These are phyloP conservation scores for Elaeis guineensis DNA, from an alignment of 176 grass and related monocot species.

Conservation along the genomic window DNA sequence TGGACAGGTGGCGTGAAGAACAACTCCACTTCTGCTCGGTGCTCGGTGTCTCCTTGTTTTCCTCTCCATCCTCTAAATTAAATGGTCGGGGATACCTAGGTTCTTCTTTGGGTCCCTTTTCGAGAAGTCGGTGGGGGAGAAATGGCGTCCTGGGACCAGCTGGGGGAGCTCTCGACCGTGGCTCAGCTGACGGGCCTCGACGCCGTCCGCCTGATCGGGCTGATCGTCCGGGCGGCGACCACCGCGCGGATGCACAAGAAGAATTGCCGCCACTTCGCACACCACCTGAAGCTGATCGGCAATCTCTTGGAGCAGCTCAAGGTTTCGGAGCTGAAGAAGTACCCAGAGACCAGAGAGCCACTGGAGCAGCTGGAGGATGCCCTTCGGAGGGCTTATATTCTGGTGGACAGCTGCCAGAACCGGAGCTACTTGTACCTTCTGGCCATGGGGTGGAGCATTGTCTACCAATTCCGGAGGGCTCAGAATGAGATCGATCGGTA, in stretches of 20 bases:
- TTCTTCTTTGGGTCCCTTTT: too few relatives aligned
- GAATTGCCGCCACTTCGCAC: slow-evolving; percentile 23
- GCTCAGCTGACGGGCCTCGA: slow-evolving; percentile 32
- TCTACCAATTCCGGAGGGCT: slow-evolving; percentile 13
- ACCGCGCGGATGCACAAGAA: slow-evolving; percentile 22
- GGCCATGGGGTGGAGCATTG: slow-evolving; percentile 18
- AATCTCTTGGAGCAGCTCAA: slow-evolving; percentile 21
- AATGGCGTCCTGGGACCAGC: too few relatives aligned
- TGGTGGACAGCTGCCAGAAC: slow-evolving; percentile 18
- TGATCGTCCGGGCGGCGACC: slow-evolving; percentile 18
- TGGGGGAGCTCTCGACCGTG: slow-evolving; percentile 5
- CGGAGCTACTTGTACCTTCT: slow-evolving; percentile 9
- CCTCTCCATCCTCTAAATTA: too few relatives aligned
- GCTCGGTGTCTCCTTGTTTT: too few relatives aligned
- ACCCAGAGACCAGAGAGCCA: slow-evolving; percentile 6
- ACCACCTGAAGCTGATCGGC: slow-evolving; percentile 18
- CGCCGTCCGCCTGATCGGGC: slow-evolving; percentile 30
- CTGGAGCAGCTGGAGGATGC: slow-evolving; percentile 21
- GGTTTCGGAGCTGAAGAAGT: slow-evolving; percentile 17
- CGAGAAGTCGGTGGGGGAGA: too few relatives aligned
- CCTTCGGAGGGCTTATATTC: slow-evolving; percentile 10
- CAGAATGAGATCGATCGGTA: slow-evolving; percentile 26
- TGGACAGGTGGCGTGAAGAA: too few relatives aligned
- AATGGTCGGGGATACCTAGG: too few relatives aligned
- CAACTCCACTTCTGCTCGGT: too few relatives aligned